Conservation (phyloP, 1,284 basidiomycete species). For the Apiotrichum siamense region DNA sequence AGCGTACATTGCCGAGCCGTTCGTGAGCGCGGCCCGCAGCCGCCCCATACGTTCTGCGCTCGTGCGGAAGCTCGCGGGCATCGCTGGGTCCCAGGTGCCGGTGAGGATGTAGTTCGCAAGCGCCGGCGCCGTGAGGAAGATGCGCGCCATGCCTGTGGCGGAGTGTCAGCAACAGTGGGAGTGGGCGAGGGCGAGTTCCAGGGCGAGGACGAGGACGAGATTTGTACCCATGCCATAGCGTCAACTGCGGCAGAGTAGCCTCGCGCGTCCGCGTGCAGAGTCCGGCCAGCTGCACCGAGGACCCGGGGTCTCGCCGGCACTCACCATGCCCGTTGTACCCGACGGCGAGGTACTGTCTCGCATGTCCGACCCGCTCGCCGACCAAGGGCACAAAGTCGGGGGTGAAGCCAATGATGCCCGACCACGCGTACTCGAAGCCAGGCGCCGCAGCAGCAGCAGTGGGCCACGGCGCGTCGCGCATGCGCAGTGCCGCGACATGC, state of each 20-base stretch:
- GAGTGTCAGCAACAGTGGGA: neutral
- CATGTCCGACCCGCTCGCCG: slow-evolving; percentile 28
- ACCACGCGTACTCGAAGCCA: slow-evolving; percentile 40
- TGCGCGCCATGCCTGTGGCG: slow-evolving; percentile 40
- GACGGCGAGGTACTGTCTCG: slow-evolving; percentile 33
- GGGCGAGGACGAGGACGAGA: no score
- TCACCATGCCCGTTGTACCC: slow-evolving; percentile 42
- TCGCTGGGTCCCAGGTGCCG: slow-evolving; percentile 27
- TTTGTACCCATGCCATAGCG: no score
- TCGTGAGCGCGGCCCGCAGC: no score
- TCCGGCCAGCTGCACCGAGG: no score
- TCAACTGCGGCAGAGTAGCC: no score
- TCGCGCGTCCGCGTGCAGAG: no score
- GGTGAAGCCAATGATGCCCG: slow-evolving; percentile 37
- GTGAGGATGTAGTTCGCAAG: slow-evolving; percentile 28
- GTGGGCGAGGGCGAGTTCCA: no score
- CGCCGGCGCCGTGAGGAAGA: slow-evolving; percentile 38
- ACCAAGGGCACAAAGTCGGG: slow-evolving; percentile 37
- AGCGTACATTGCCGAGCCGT: no score
- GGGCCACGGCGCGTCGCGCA: slow-evolving; percentile 3
- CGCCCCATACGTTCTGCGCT: slow-evolving; percentile 25
- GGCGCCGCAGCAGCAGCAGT: slow-evolving; percentile 1
- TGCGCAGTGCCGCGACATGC: neutral
- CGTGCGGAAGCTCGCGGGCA: slow-evolving; percentile 32
- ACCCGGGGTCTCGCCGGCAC: no score